phyloP scores from a whole-genome alignment of 352 stramenopile species.

The Globisporangium abappressorium region DNA sequence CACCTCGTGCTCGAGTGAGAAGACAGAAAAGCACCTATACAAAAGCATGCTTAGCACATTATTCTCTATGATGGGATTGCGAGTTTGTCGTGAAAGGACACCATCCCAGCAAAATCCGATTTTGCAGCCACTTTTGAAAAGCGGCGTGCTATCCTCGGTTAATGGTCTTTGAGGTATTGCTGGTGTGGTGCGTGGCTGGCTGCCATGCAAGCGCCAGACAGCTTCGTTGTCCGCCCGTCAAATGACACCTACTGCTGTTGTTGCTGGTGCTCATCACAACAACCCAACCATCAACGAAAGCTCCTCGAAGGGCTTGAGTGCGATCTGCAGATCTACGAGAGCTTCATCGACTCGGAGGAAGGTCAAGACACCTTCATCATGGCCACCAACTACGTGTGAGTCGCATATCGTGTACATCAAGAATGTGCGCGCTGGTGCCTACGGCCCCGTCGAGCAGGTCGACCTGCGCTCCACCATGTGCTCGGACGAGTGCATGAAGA shows the following conservation, averaged over 20 bases:
- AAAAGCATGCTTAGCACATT: not conserved
- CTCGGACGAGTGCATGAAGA: too few relatives aligned
- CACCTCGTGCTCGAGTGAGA: conserved; percentile 47
- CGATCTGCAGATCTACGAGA: conserved; percentile 49
- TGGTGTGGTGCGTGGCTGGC: not conserved
- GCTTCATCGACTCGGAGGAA: conserved; percentile 52
- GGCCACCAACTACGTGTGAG: conserved; percentile 67
- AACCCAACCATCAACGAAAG: not conserved
- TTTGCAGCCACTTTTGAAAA: not conserved
- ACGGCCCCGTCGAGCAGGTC: conserved; percentile 57
- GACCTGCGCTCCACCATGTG: conserved; percentile 68
- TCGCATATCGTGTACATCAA: conserved; percentile 75
- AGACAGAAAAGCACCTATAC: too few relatives aligned
- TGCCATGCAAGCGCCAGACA: not conserved
- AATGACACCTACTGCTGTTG: not conserved
- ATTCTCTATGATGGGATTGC: not conserved
- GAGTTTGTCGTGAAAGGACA: not conserved
- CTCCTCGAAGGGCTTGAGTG: conserved; percentile 20
- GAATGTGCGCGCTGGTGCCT: conserved; percentile 48
- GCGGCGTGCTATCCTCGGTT: too few relatives aligned
- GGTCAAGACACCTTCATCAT: conserved; percentile 71
- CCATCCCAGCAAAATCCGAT: not conserved
- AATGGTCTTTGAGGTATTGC: too few relatives aligned
- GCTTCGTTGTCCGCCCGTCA: not conserved
- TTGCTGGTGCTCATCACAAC: not conserved